Percentiles rank a stretch among this genome's conserved stretches.
These are phyloP conservation scores for Quercus alba DNA, from an alignment of 306 rosid species.

Conservation along the genomic window DNA sequence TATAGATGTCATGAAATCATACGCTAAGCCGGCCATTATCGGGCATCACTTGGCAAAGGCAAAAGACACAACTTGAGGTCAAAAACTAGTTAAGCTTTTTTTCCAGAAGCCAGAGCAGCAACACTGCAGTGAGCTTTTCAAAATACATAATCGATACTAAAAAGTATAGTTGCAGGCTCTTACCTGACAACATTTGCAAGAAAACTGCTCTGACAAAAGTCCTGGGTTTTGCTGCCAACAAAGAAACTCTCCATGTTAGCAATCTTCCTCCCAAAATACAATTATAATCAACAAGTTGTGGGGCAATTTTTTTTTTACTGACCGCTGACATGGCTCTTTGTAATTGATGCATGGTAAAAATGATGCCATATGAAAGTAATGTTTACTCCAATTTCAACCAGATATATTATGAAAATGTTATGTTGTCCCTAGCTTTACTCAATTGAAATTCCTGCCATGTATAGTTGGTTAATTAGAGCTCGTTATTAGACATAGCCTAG, in stretches of 20 bases:
- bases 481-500: neutral
- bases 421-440: no score
- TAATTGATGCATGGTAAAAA: no score
- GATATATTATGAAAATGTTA: no score
- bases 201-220: constrained; percentile 68
- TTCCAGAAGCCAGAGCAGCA: neutral
- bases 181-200: constrained; percentile 81
- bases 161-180: constrained; percentile 10
- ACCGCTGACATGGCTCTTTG: no score
- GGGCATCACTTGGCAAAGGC: neutral
- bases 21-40: neutral
- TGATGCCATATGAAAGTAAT: no score
- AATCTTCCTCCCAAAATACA: neutral
- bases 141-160: neutral
- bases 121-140: neutral
- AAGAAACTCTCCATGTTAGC: constrained; percentile 23
- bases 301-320: no score
- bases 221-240: constrained; percentile 78
- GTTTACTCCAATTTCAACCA: no score
- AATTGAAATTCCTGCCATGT: neutral
- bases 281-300: no score
- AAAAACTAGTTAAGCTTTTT: neutral
- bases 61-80: neutral
- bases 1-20: neutral
- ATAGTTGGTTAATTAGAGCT: neutral